A percentile compares a stretch with the other conserved stretches of the same genome.
Evolutionary conservation across 306 rosid species (phyloP).

Genomic region (Ormosia emarginata): DNA sequence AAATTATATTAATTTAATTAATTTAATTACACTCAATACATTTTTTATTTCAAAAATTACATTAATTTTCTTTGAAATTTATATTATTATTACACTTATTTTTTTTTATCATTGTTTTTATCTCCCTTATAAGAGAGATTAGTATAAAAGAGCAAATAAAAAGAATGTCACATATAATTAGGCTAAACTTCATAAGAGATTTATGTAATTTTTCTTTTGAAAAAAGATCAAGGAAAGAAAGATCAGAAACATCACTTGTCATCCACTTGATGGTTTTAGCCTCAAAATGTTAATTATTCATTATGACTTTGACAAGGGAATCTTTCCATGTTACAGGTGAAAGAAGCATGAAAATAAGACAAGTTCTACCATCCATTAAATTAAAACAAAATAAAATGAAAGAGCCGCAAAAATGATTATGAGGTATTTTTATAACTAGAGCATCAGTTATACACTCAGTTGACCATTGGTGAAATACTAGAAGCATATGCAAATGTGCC

Average conservation of each 20-base stretch:
- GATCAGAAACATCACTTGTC: slow-evolving; percentile 34
- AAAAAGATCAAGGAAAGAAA: neutral
- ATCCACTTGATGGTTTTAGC: slow-evolving; percentile 38
- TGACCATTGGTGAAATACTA: slow-evolving; percentile 23
- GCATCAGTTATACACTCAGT: slow-evolving; percentile 21
- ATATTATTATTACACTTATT: no score
- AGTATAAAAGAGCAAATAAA: no score
- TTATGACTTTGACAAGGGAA: slow-evolving; percentile 56
- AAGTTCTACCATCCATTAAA: slow-evolving; percentile 32
- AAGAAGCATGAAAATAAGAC: slow-evolving; percentile 61
- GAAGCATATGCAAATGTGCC: slow-evolving; percentile 12
- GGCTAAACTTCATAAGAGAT: no score
- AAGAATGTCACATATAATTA: no score
- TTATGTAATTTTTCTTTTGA: no score
- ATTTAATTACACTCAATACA: no score
- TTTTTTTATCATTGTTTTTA: no score
- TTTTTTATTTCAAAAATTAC: no score
- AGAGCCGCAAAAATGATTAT: slow-evolving; percentile 10
- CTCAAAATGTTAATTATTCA: slow-evolving; percentile 38
- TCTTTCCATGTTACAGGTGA: slow-evolving; percentile 74
- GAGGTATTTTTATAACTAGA: slow-evolving; percentile 2
- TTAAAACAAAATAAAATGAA: slow-evolving; percentile 3
- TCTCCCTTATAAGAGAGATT: no score
- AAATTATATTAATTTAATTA: no score
- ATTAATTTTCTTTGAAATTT: no score